Conservation (phyloP, 2,329 filamentous ascomycete species). For the Nigrospora sphaerica region DNA sequence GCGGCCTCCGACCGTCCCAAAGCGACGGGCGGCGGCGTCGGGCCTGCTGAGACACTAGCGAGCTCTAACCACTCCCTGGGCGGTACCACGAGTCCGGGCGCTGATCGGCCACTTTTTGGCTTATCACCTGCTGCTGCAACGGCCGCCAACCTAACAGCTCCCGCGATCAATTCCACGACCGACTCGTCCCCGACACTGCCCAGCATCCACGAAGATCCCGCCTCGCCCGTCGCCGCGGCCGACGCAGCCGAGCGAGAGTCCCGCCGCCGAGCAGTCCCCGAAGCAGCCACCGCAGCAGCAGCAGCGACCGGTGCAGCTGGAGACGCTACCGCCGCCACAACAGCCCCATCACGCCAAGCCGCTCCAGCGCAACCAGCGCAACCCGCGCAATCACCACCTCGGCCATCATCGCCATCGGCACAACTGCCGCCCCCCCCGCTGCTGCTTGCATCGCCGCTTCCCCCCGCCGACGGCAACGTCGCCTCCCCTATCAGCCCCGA, state of each 20-base stretch:
- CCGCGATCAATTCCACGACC: slow-evolving; percentile 6
- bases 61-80: slow-evolving; percentile 10
- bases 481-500: slow-evolving; percentile 5
- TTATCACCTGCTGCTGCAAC: slow-evolving; percentile 7
- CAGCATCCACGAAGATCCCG: slow-evolving; percentile 25
- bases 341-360: not conserved
- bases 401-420: no score
- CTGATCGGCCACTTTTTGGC: slow-evolving; percentile 25
- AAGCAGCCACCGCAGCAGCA: not conserved
- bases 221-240: not conserved
- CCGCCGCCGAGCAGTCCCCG: not conserved
- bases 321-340: not conserved
- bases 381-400: no score
- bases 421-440: not conserved
- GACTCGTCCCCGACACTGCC: slow-evolving; percentile 17
- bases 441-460: not conserved
- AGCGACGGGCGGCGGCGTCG: not conserved
- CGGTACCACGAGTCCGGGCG: slow-evolving; percentile 15
- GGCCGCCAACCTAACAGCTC: not conserved
- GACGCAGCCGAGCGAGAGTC: not conserved
- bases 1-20: not conserved
- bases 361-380: not conserved
- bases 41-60: slow-evolving; percentile 7
- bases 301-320: no score
- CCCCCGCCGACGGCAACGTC: not conserved